Evolutionary conservation across 257 asterid genomes (phyloP).

Genomic region (Lithospermum erythrorhizon): DNA sequence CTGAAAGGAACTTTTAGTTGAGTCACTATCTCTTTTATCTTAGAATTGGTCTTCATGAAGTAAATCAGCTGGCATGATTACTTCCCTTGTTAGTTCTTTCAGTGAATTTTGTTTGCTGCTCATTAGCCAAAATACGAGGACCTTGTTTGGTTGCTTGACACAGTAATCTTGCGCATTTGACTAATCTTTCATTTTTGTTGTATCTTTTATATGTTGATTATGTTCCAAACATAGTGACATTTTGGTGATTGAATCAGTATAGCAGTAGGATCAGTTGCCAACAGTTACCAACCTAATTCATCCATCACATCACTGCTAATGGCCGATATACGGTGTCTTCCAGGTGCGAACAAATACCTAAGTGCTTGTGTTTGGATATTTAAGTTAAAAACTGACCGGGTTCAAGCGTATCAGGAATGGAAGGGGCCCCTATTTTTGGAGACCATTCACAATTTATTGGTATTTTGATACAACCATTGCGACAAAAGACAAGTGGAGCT

Average conservation of each 20-base stretch:
- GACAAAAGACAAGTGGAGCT: slow-evolving; percentile 78
- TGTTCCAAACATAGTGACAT: slow-evolving; percentile 8
- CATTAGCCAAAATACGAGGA: too few relatives aligned
- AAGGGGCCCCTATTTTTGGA: slow-evolving; percentile 89
- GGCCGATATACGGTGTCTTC: slow-evolving; percentile 98
- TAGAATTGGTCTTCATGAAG: too few relatives aligned
- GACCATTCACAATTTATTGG: slow-evolving; percentile 68
- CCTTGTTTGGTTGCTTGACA: too few relatives aligned
- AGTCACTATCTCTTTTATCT: too few relatives aligned
- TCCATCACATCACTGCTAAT: slow-evolving; percentile 50
- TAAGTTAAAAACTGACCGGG: slow-evolving; percentile 21
- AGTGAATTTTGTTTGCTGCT: too few relatives aligned
- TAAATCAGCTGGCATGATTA: too few relatives aligned
- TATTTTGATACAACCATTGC: slow-evolving; percentile 65
- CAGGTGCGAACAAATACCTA: slow-evolving; percentile 55
- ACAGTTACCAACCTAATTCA: slow-evolving; percentile 68
- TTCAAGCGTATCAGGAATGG: slow-evolving; percentile 67
- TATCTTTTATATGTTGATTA: slow-evolving; percentile 7
- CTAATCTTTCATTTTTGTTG: slow-evolving; percentile 2
- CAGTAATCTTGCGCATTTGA: neutral
- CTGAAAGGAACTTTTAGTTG: too few relatives aligned
- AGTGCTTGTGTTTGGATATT: slow-evolving; percentile 13
- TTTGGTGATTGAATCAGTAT: slow-evolving; percentile 39
- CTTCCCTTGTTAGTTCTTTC: too few relatives aligned
- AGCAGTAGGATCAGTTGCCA: slow-evolving; percentile 84